Conservation (phyloP, 1,284 basidiomycete species). For the Xerocomus nothofagi region DNA sequence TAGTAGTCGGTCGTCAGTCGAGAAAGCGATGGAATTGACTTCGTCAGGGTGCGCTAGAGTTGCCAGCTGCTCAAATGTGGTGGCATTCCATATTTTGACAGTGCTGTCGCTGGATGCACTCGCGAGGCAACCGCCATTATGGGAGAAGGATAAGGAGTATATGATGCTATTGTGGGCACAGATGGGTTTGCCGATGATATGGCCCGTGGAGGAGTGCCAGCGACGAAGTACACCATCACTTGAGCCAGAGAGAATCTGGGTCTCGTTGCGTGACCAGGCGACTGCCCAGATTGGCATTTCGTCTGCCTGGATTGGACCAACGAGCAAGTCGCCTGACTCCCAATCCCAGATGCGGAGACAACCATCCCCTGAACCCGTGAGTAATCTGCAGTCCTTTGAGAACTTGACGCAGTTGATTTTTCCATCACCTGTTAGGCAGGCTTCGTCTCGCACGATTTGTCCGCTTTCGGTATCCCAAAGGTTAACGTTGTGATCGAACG, state of each 20-base stretch:
- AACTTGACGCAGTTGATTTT: slow-evolving; percentile 34
- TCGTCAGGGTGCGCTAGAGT: slow-evolving; percentile 21
- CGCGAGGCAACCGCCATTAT: slow-evolving; percentile 27
- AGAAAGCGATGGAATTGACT: slow-evolving; percentile 29
- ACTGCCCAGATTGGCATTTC: slow-evolving; percentile 29
- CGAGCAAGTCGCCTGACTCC: slow-evolving; percentile 25
- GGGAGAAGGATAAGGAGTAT: slow-evolving; percentile 30
- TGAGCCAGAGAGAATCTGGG: slow-evolving; percentile 29
- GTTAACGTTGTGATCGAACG: slow-evolving; percentile 35
- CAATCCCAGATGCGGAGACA: slow-evolving; percentile 32
- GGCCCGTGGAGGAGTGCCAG: slow-evolving; percentile 26
- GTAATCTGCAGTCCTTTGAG: slow-evolving; percentile 26
- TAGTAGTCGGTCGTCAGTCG: slow-evolving; percentile 27
- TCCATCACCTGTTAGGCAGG: slow-evolving; percentile 24
- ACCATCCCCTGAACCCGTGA: slow-evolving; percentile 32
- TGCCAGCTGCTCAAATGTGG: slow-evolving; percentile 28
- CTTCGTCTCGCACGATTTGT: slow-evolving; percentile 24
- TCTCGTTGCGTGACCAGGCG: slow-evolving; percentile 32
- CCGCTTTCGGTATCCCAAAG: slow-evolving; percentile 32
- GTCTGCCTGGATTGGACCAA: slow-evolving; percentile 28
- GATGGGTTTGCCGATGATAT: slow-evolving; percentile 24
- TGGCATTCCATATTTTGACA: slow-evolving; percentile 34
- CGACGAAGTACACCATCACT: slow-evolving; percentile 26
- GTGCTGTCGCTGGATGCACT: slow-evolving; percentile 33
- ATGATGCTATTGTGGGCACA: slow-evolving; percentile 27